Evolutionary conservation across 441 rosid species (phyloP), one percentile per base, ranked within the genome.

Genomic region (Gossypium gossypioides): DNA sequence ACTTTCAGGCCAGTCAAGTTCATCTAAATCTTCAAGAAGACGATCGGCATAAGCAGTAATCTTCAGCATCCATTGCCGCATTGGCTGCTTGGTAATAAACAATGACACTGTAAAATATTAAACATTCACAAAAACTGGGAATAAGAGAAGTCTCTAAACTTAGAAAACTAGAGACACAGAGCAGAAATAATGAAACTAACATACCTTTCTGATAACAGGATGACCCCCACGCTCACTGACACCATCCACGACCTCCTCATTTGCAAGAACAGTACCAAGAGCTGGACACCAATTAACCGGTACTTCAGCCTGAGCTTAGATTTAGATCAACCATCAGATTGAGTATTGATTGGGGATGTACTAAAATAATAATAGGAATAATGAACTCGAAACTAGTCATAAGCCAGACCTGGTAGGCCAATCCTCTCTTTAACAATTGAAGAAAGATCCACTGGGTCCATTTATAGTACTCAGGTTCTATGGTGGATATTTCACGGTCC

Each of bases 381-480:
- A 61, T 22, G 68, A 79, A 32, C 34, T 44, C 8, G 52, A 72
- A 81, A 73, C 58, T 13, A 58, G 69, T 61, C 6, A 69, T 37
- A 69, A 80, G 59, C 68, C 73, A 55, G 73, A 90, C 97, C 96
- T 94, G 99, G 83, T 92, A 94, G 67, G 97, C 99, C 80, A 94
- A 84, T 79, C 97, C 99, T 84, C 96, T 87, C 89, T 89, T 92
- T 76, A 90, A 79, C 73, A 94, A 81, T 84, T 92, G 99, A 79
- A 94, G 97, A 85, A 92, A 94, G 66, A 94, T 90, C 99, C 99
- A 94, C 12, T 90, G 97, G 46, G 99, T 94, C 97, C 99, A 94
- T 77, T 88, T 92, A 76, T 92, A 92, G 67, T 89, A 92, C 56
- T 86, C 88, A 6, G 99, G 97, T 79, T 92, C 97, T 29, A 80